A percentile compares a stretch with the other conserved stretches of the same genome.
These are phyloP conservation scores for Magnolia officinalis DNA, from an alignment of 164 flowering plant species.

Conservation along the genomic window DNA sequence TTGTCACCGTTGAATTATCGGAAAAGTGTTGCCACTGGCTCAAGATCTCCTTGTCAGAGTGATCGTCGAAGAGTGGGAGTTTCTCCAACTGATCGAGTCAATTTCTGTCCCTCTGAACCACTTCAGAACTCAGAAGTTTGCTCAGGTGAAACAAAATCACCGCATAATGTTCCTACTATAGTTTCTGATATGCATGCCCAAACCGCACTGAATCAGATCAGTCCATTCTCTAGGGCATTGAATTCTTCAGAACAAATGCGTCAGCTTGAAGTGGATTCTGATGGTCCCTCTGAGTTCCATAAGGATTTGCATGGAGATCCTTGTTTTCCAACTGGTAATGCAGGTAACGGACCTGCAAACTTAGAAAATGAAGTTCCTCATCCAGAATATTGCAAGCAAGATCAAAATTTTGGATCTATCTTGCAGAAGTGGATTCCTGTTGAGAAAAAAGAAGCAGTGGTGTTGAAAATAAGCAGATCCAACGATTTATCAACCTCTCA, in stretches of 20 bases:
- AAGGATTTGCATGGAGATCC: slow-evolving; percentile 11
- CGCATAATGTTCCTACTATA: slow-evolving; percentile 4
- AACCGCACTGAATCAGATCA: slow-evolving; percentile 3
- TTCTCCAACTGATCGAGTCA: slow-evolving; percentile 11
- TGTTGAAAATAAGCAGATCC: slow-evolving; percentile 13
- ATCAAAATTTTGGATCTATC: slow-evolving; percentile 25
- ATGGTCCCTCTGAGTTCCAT: not conserved
- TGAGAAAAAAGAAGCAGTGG: slow-evolving; percentile 30
- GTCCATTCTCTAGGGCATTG: slow-evolving; percentile 8
- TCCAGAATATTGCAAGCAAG: slow-evolving; percentile 27
- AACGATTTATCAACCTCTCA: slow-evolving; percentile 15
- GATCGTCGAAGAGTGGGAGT: slow-evolving; percentile 3
- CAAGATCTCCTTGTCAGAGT: slow-evolving; percentile 16
- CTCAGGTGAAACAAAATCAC: slow-evolving; percentile 15
- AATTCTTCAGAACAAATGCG: slow-evolving; percentile 8
- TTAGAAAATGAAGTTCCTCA: slow-evolving; percentile 21
- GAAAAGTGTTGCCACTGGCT: slow-evolving; percentile 7
- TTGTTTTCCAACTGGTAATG: slow-evolving; percentile 13
- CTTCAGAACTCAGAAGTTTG: slow-evolving; percentile 13
- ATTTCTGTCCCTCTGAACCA: slow-evolving; percentile 14
- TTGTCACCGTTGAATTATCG: slow-evolving; percentile 15
- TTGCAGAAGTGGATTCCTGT: slow-evolving; percentile 52
- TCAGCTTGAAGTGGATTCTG: slow-evolving; percentile 11
- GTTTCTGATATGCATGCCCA: slow-evolving; percentile 10
- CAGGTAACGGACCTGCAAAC: slow-evolving; percentile 17